Base-by-base conservation (phyloP, 2,329 filamentous ascomycete genomes). In the Arachnopeziza araneosa region DNA sequence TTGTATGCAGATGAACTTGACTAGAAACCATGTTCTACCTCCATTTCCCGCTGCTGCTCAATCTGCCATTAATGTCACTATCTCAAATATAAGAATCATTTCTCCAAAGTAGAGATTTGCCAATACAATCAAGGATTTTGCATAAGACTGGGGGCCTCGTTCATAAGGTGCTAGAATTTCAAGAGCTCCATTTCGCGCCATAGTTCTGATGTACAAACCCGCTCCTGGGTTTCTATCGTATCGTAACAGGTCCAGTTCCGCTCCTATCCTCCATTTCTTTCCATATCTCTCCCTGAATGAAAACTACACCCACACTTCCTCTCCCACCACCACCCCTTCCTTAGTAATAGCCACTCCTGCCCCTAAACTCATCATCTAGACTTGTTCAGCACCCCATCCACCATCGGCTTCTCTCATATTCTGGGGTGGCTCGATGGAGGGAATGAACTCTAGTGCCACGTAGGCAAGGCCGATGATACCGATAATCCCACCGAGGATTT, bases 401-500 rank as follows among this genome's bases (percentile, higher is more conserved):
- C 63, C 69, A 58, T 71, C 70, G 24, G 69, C 70, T 58, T 71
- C 70, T 24, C 71, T 68, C 82, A 85, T 85, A 72, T 83, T 85
- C 62, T 80, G 75, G 12, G 83, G 83, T 57, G 82, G 81, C 70
- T 85, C 82, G 73, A 93, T 93, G 21, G 86, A 87, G 0, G 90
- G 85, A 64, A 93, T 87, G 72, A 91, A 95, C 68, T 92, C 88
- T 63, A 92, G 77, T 50, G 79, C 83, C 66, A 83, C 77, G 78
- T 98, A 99, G 63, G 74, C 88, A 63, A 97, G 72, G 68, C 95
- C 95, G 65, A 91, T 78, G 56, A 95, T 69, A 56, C 87, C 91
- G 67, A 98, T 82, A 68, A 96, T 80, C 56, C 85, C 83, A 67
- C 92, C 95, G 24, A 91, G 85, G 60, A 96, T 85, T 72, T 87